A percentile compares a stretch with the other conserved stretches of the same genome.
Evolutionary conservation across 345 rosid species (phyloP).

Genomic region (Rhodamnia rubescens): DNA sequence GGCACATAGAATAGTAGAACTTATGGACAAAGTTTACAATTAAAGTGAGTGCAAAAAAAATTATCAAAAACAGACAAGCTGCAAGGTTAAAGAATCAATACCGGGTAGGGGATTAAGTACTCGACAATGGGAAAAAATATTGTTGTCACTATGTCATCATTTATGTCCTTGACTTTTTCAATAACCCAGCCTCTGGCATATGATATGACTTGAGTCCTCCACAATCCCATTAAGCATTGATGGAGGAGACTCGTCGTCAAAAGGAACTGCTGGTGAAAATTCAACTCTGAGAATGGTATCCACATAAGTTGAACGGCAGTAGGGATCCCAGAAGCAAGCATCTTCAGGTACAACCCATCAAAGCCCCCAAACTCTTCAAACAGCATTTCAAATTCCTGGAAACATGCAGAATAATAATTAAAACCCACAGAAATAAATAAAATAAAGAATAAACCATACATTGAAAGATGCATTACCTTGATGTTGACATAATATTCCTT

Average conservation of each 20-base stretch:
- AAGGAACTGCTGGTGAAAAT: conserved; percentile 62
- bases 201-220: conserved; percentile 42
- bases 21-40: neutral
- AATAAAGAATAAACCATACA: neutral
- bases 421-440: neutral
- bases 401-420: neutral
- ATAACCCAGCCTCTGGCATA: conserved; percentile 29
- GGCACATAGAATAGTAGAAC: neutral
- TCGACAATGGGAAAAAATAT: conserved; percentile 60
- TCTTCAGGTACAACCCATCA: conserved; percentile 85
- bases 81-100: conserved; percentile 18
- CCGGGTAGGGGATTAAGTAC: conserved; percentile 64
- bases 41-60: neutral
- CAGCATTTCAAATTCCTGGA: conserved; percentile 75
- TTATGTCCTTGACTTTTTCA: conserved; percentile 38
- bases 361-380: conserved; percentile 87
- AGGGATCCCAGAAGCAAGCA: conserved; percentile 80
- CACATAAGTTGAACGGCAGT: conserved; percentile 79
- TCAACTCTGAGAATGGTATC: conserved; percentile 90
- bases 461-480: conserved; percentile 38
- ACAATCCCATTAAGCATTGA: conserved; percentile 42
- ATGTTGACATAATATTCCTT: conserved; percentile 63
- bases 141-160: conserved; percentile 65
- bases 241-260: conserved; percentile 38
- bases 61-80: neutral